Conservation (phyloP, 2,329 filamentous ascomycete genomes). For the Monilinia fructicola region DNA sequence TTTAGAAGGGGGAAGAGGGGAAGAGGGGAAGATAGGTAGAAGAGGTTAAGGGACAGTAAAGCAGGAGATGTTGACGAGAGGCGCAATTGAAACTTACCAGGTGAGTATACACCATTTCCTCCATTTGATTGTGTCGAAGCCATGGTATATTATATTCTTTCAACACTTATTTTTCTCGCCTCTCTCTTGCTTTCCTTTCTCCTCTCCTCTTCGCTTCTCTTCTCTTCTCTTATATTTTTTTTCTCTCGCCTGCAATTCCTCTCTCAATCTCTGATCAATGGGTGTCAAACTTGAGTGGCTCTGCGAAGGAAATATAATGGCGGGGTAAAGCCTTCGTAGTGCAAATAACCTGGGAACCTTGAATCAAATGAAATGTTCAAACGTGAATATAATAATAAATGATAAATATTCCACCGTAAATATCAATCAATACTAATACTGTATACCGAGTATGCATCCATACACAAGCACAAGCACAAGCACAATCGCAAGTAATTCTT, state of each 20-base stretch:
- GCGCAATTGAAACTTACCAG: not conserved
- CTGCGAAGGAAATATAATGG: not conserved
- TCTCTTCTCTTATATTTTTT: not conserved
- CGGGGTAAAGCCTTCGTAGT: not conserved
- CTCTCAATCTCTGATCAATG: not conserved
- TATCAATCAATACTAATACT: too few species aligned
- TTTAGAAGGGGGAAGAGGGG: not conserved
- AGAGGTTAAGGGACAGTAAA: not conserved
- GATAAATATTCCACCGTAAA: too few species aligned
- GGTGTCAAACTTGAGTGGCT: not conserved
- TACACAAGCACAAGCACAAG: too few species aligned
- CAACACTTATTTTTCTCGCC: too few species aligned
- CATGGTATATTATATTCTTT: not conserved
- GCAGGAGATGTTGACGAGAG: not conserved
- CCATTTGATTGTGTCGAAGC: constrained; percentile 2
- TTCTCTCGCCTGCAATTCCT: too few species aligned
- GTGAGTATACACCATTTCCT: constrained; percentile 19
- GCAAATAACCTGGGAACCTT: too few species aligned
- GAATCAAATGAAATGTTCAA: too few species aligned
- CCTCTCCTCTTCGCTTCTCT: not conserved
- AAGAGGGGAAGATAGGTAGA: not conserved
- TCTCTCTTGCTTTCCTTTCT: too few species aligned
- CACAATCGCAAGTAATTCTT: too few species aligned
- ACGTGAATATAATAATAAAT: too few species aligned
- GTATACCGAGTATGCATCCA: too few species aligned